A percentile compares a stretch with the other conserved stretches of the same genome.
Conservation (phyloP, 805 yeast genomes). For the Yarrowia sp. region DNA sequence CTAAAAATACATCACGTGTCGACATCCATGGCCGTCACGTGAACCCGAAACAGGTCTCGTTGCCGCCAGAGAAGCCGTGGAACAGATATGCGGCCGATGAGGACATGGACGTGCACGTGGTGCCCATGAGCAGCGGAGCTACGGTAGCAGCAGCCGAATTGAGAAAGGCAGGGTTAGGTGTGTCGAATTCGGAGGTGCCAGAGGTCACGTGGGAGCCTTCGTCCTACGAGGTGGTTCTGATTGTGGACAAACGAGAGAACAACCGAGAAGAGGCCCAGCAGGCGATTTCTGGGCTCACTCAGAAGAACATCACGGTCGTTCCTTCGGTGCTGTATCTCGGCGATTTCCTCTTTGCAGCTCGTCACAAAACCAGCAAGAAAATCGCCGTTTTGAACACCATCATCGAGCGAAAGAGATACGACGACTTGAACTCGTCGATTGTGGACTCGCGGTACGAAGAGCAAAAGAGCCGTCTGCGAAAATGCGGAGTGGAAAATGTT, state of each 20-base stretch:
- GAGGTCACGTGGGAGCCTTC: not conserved
- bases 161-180: not conserved
- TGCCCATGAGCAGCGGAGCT: not conserved
- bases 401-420: constrained; percentile 88
- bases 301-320: constrained; percentile 1
- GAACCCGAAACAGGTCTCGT: not conserved
- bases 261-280: constrained; percentile 4
- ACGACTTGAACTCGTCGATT: constrained; percentile 82
- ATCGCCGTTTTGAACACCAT: constrained; percentile 79
- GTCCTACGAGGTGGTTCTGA: constrained; percentile 8
- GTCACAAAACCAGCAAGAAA: constrained; percentile 60
- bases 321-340: constrained; percentile 65
- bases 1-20: not conserved
- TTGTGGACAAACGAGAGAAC: constrained; percentile 28
- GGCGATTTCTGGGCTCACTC: not conserved
- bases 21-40: not conserved
- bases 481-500: constrained; percentile 70
- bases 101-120: constrained; percentile 4
- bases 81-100: constrained; percentile 1
- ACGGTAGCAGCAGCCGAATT: not conserved
- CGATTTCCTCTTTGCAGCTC: constrained; percentile 89
- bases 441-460: constrained; percentile 88
- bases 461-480: constrained; percentile 77
- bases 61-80: too few species aligned
- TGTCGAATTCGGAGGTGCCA: not conserved